Conservation (phyloP, 306 rosid species). For the Rosa multiflora region DNA sequence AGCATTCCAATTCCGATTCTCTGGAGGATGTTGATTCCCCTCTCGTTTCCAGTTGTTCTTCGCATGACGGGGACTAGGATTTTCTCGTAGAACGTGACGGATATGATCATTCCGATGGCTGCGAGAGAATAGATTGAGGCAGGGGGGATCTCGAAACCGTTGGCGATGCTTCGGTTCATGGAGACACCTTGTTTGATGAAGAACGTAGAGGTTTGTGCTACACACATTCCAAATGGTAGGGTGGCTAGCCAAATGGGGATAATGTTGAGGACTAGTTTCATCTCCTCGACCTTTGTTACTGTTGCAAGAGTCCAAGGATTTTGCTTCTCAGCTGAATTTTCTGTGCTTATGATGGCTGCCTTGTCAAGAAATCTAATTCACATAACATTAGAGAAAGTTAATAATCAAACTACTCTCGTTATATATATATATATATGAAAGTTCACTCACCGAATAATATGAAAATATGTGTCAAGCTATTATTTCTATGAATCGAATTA, state of each 20-base stretch:
- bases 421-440: too few relatives aligned
- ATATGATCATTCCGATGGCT: slow-evolving; percentile 70
- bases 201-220: slow-evolving; percentile 80
- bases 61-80: slow-evolving; percentile 61
- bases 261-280: slow-evolving; percentile 81
- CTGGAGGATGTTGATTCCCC: slow-evolving; percentile 88
- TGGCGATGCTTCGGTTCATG: slow-evolving; percentile 44
- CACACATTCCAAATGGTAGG: slow-evolving; percentile 68
- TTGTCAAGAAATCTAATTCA: slow-evolving; percentile 77
- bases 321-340: slow-evolving; percentile 37
- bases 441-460: too few relatives aligned
- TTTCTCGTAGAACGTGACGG: slow-evolving; percentile 70
- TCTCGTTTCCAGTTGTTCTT: slow-evolving; percentile 59
- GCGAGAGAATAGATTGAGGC: slow-evolving; percentile 67
- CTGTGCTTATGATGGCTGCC: slow-evolving; percentile 60
- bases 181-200: slow-evolving; percentile 70
- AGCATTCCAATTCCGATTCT: slow-evolving; percentile 87
- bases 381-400: not conserved
- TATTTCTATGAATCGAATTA: too few relatives aligned
- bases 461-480: too few relatives aligned
- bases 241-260: slow-evolving; percentile 82
- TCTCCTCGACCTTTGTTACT: slow-evolving; percentile 75
- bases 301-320: slow-evolving; percentile 73
- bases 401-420: not conserved
- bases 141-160: slow-evolving; percentile 59